Base-by-base conservation (phyloP, 2,329 filamentous ascomycete species). In the Mycosphaerella arachidis region DNA sequence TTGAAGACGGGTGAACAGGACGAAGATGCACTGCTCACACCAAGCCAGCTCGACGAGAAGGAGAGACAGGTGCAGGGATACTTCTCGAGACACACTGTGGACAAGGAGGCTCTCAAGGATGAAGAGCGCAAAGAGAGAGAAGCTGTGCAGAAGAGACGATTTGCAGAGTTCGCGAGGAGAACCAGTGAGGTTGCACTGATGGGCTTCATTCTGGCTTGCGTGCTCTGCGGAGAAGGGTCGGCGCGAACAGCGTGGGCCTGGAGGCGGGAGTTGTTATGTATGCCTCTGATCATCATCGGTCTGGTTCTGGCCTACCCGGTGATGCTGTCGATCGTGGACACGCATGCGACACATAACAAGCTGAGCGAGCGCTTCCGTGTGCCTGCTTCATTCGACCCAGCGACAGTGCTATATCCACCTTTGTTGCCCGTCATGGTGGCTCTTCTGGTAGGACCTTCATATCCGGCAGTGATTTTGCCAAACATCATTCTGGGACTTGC, bases 361-460 rank as follows among this genome's bases (percentile, higher is more conserved):
- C 53, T 76, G 72, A 64, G 78, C 79, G 53, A 83, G 52, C 69
- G 72, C 24, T 75, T 86, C 68, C 80, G 81, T 45, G 78, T 96
- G 40, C 91, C 92, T 0, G 78, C 85, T 4, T 82, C 84, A n/a
- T 96, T 97, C 74, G 93, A 97, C 70, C 92, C 92, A 2, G 93
- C 93, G 6, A 91, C 92, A 10, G 81, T 96, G n/a, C 75, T 97
- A 59, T 97, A 97, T 72, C 93, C 93, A 18, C 83, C 88, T 6
- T 76, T 87, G 2, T 81, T 96, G 31, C 91, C 92, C 0, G 76
- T 92, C 16, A 81, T 92, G 50, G 88, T 94, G 30, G 86, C 92
- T 1, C 78, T 94, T 4, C 86, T 92, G 9, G 80, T 96, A 46
- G 84, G 86, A 7, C 79, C 82, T 54, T 81, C 83, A 53, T 85